Evolutionary conservation across 441 rosid genomes (phyloP), one percentile per base, ranked within the genome.

Genomic region (Corymbia calophylla): DNA sequence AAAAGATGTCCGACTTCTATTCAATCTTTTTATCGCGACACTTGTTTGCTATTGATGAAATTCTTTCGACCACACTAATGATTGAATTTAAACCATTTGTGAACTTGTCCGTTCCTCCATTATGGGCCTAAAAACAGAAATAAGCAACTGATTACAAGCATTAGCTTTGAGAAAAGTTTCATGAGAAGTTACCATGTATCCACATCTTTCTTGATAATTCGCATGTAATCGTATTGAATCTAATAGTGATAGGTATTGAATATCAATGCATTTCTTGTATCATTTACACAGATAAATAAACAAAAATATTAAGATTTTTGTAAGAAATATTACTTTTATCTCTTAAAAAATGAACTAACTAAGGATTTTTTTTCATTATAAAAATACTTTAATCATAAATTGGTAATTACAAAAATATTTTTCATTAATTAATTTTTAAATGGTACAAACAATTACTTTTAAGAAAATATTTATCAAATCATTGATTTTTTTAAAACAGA

Each of bases 201-300:
- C 35, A 15, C 70, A 64, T 64, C 70, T 15, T 70, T 70, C 47
- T 70, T 18, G 25, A 35, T 70, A 70, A 8, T 56, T 68, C 47
- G 23, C 81, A 35, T 35, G 44, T 35, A 70, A 19, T 19, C 6
- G 15, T 9, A 1, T 9, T 70, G 44, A 39, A 35, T 35, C 29
- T 19, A 35, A 21, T 35, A 70, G 48, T 19, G 6, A 14, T 62
- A 58, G 64, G 64, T 10, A 58, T 25, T 58, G 0, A 70, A 7
- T 70, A 70, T 35, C 27, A 39, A 70, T 19, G 81, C 48, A 70
- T 70, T 68, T 70, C 27, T 70, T 1, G 0, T 10, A 70, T 35
- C 16, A 9, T 12, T 70, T 6, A 35, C 3, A 1, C 1, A 5
- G 1, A 70, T 19, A 27, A 9, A 3, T 35, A 21, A 3, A 35